These are phyloP conservation scores for Conringia planisiliqua DNA, from an alignment of 345 rosid species.

Conservation along the genomic window DNA sequence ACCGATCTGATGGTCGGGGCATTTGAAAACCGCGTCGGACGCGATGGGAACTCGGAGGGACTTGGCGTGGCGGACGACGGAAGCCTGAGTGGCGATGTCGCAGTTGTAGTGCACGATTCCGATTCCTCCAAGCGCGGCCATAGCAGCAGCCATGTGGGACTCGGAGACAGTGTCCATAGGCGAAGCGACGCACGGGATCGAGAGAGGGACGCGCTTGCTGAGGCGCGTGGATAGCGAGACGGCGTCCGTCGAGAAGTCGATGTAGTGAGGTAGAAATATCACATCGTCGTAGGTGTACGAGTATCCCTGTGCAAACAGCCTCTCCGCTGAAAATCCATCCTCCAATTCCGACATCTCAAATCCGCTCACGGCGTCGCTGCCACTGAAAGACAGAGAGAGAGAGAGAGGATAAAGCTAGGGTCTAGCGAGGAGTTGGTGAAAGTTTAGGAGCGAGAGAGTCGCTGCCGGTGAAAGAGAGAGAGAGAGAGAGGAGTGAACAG, in stretches of 20 bases:
- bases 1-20: conserved; percentile 36
- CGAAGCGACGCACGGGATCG: conserved; percentile 85
- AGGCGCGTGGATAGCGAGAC: conserved; percentile 71
- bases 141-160: conserved; percentile 79
- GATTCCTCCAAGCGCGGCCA: conserved; percentile 86
- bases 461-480: background rate
- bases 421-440: conserved; percentile 18
- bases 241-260: conserved; percentile 79
- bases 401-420: conserved; percentile 20
- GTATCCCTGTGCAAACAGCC: conserved; percentile 65
- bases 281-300: conserved; percentile 93
- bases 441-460: conserved; percentile 24
- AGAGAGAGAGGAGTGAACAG: background rate
- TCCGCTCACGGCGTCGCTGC: conserved; percentile 17
- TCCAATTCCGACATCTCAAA: conserved; percentile 38
- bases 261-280: conserved; percentile 84
- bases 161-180: conserved; percentile 97
- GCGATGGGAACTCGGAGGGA: conserved; percentile 59
- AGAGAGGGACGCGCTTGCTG: conserved; percentile 64
- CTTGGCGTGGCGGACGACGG: conserved; percentile 59
- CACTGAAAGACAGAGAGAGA: background rate
- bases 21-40: conserved; percentile 44
- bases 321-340: conserved; percentile 65
- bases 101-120: conserved; percentile 73
- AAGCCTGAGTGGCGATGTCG: conserved; percentile 55